Evolutionary conservation across 2,329 filamentous ascomycete species (phyloP).

Genomic region (Sporothrix phasma): DNA sequence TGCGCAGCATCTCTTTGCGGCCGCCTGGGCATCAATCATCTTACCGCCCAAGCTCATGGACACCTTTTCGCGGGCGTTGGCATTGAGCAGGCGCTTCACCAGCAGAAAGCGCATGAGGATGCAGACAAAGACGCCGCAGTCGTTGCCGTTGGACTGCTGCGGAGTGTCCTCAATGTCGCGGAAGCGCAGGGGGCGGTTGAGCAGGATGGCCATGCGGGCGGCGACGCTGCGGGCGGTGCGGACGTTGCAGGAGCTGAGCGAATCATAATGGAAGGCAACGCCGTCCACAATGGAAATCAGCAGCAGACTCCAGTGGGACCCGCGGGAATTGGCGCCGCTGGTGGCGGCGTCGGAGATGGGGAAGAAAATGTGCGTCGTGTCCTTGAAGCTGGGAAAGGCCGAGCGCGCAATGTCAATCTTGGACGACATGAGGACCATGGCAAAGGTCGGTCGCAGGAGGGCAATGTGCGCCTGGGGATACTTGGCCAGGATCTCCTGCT

Average conservation of each 20-base stretch:
- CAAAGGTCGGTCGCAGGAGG: constrained; percentile 88
- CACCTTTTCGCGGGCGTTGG: constrained; percentile 74
- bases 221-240: constrained; percentile 61
- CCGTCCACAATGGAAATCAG: constrained; percentile 82
- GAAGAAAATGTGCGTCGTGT: constrained; percentile 85
- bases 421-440: constrained; percentile 71
- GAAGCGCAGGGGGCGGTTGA: constrained; percentile 60
- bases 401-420: constrained; percentile 24
- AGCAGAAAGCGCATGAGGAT: constrained; percentile 91
- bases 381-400: constrained; percentile 60
- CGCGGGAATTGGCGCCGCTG: constrained; percentile 62
- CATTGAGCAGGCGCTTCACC: constrained; percentile 68
- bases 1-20: constrained; percentile 81
- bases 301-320: constrained; percentile 89
- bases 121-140: constrained; percentile 95
- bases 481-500: constrained; percentile 72
- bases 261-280: constrained; percentile 95
- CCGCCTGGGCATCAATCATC: constrained; percentile 68
- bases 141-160: constrained; percentile 82
- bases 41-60: constrained; percentile 89
- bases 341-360: constrained; percentile 77
- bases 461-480: constrained; percentile 80
- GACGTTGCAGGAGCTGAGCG: constrained; percentile 64
- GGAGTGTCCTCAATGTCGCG: constrained; percentile 76
- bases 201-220: constrained; percentile 56